phyloP scores from a whole-genome alignment of 1,284 basidiomycete genomes.

The Fistulina hepatica region DNA sequence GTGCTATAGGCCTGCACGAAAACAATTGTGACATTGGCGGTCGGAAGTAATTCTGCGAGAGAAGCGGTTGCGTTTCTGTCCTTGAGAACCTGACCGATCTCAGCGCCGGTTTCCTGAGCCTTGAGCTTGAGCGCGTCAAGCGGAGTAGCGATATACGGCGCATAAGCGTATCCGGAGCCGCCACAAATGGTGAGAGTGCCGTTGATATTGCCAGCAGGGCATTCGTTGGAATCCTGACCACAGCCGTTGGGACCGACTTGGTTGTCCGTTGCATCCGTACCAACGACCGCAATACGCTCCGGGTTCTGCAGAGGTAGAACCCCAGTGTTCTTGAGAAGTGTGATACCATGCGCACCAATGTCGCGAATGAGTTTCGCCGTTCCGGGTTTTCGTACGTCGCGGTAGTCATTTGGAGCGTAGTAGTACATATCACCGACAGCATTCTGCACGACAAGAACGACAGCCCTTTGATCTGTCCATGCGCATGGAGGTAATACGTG shows the following conservation, averaged over 20 bases:
- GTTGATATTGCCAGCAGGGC: constrained; percentile 9
- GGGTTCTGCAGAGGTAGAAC: constrained; percentile 9
- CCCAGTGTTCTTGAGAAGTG: constrained; percentile 14
- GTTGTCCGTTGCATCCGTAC: constrained; percentile 6
- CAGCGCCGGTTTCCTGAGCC: constrained; percentile 9
- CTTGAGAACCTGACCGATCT: no score
- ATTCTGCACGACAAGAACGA: no score
- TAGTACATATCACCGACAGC: no score
- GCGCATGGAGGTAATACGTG: no score
- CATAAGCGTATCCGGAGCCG: constrained; percentile 10
- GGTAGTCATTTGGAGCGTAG: constrained; percentile 41
- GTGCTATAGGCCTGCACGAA: constrained; percentile 10
- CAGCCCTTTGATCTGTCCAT: no score
- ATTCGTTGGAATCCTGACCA: constrained; percentile 3
- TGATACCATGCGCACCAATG: constrained; percentile 11
- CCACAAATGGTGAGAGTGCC: constrained; percentile 13
- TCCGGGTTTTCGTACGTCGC: constrained; percentile 54
- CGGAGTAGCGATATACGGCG: constrained; percentile 14
- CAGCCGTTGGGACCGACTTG: constrained; percentile 9
- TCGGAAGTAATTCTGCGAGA: no score
- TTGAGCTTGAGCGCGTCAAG: constrained; percentile 11
- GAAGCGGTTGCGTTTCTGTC: no score
- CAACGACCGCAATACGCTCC: constrained; percentile 8
- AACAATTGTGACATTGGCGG: no score
- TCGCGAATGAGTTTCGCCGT: constrained; percentile 33